Evolutionary conservation across 1,139 yeast species (phyloP).

Genomic region (Saccharomycopsis crataegensis): DNA sequence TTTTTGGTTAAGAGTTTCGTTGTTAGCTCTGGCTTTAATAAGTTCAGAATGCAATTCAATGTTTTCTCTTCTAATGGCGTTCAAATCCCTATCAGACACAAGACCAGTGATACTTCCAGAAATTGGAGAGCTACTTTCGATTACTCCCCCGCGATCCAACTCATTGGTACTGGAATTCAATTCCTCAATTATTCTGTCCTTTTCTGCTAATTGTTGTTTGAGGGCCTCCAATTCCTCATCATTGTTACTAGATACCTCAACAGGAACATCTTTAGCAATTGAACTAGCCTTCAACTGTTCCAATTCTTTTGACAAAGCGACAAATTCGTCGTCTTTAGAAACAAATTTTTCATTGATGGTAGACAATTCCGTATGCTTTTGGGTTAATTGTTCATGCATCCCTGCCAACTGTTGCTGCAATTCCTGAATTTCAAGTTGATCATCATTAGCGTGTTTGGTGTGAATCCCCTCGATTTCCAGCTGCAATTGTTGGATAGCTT

Average conservation of each 20-base stretch:
- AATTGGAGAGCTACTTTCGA: slow-evolving; percentile 14
- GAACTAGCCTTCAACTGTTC: neutral
- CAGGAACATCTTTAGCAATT: neutral
- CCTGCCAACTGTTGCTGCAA: too few species aligned
- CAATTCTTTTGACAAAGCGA: neutral
- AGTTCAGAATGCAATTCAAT: slow-evolving; percentile 41
- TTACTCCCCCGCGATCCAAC: neutral
- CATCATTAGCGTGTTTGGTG: neutral
- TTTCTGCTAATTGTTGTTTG: slow-evolving; percentile 1
- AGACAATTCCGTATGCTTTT: too few species aligned
- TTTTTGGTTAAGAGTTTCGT: slow-evolving; percentile 35
- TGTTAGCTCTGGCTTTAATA: slow-evolving; percentile 42
- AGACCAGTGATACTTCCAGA: neutral
- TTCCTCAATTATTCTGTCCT: slow-evolving; percentile 1
- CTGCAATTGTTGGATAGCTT: neutral
- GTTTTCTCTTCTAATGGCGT: slow-evolving; percentile 21
- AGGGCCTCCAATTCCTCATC: slow-evolving; percentile 1
- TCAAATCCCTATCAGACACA: slow-evolving; percentile 6
- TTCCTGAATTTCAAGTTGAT: too few species aligned
- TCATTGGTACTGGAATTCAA: neutral
- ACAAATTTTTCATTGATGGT: too few species aligned
- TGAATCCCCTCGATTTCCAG: neutral
- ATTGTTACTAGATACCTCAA: neutral
- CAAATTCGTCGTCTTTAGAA: neutral
- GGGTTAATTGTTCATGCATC: too few species aligned